Evolutionary conservation across 2,329 filamentous ascomycete genomes (phyloP), one percentile per base, ranked within the genome.

Genomic region (Fusarium sp.): DNA sequence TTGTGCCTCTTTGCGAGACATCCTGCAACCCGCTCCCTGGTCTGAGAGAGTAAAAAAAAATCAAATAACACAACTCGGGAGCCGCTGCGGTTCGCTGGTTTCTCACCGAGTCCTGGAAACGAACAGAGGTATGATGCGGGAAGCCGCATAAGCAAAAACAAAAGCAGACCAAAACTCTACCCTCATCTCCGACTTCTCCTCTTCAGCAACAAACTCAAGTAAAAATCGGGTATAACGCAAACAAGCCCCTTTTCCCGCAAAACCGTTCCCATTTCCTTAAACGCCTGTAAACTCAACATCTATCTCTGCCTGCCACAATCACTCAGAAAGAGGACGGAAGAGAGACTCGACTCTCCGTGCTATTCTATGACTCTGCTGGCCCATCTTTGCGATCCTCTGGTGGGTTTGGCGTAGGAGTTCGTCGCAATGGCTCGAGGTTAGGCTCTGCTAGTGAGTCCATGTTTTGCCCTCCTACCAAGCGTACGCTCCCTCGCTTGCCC

Each of bases 401-500:
- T 3, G 64, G 70, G 11, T 62, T 70, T 19, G 74, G 78, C 48
- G 74, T 78, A n/a, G 80, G 79, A 44, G 78, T 80, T 63, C 79
- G 78, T 55, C 79, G 77, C 26, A 83, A 71, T 6, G 81, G 80
- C 65, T 84, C 81, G n/a, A 82, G 69, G 21, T 76, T 75, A 41
- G 77, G 73, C 68, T 83, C 80, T 42, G 74, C 71, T 52, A 79
- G 65, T 13, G 73, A 71, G 41, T 80, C 80, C 37, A 77, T 69
- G 75, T 84, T 85, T 43, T 81, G 78, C 45, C 84, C 84, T 43
- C 77, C 80, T 7, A 85, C 83, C 37, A 91, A 77, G 50, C 89
- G 87, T 52, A 93, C 86, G 75, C 90, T 93, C 42, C 90, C 91
- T 64, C 90, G 84, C 53, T 82, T 82, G 54, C 90, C 86, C 74